Evolutionary conservation across 495 filamentous ascomycete genomes (phyloP), one percentile per base, ranked within the genome.

Genomic region (Annulohypoxylon nitens): DNA sequence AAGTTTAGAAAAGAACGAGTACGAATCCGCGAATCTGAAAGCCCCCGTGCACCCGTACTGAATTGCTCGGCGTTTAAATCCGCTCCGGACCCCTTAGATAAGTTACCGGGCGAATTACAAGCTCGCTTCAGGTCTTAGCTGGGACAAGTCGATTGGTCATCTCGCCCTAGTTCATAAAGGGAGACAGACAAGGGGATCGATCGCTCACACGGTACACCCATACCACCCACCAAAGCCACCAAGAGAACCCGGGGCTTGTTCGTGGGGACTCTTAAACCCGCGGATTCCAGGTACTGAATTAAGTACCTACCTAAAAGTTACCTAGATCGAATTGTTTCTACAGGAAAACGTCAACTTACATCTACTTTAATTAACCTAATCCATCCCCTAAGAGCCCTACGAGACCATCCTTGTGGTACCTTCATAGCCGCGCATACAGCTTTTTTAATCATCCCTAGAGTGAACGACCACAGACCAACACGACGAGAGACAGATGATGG

Each of bases 401-500:
- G 43, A 47, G 43, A 30, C 23, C 51, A 73, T 26, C 61, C 33
- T 71, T 60, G 62, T 66, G 48, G 48, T 47, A 58, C 36, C 51
- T 63, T 20, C 47, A 59, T 64, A 64, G 33, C 57, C 50, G 60
- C 58, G 36, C 30, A 43, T n/a, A 39, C 50, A 37, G 4, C 18
- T 10, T 37, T 33, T 51, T 23, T 57, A 33, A 30, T 69, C 30
- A 67, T 58, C 30, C 47, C 14, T 57, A 25, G 41, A 62, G 12
- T 59, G 37, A 72, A 72, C 62, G 58, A 72, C 20, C 16, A 41
- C 58, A 36, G 36, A 65, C 39, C n/a, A 37, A 61, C 26, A 57
- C 6, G 3, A 51, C 3, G 3, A 37, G 55, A 58, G 23, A 65
- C 14, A 34, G 34, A 60, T 18, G 61, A 87, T 87, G 86, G 85